Percentiles rank a stretch among this genome's conserved stretches.
Evolutionary conservation across 2,329 filamentous ascomycete genomes (phyloP).

Genomic region (Sordariomycetes sp.): DNA sequence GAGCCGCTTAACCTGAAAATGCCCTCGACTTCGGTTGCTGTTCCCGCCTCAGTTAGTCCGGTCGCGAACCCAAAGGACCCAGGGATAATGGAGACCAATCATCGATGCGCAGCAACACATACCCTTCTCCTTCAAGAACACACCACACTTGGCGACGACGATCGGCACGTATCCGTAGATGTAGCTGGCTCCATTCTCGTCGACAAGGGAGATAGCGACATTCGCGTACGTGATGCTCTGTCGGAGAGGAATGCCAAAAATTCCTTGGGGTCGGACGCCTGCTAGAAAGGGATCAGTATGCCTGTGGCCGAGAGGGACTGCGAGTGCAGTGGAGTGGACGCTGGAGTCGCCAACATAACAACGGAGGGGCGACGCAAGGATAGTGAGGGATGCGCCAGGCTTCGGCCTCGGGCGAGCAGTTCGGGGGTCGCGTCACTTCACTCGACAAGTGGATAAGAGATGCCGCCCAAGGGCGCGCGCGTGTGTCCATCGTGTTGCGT

Average conservation of each 20-base stretch:
- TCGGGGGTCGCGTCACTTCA: slow-evolving; percentile 8
- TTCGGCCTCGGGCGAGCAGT: not conserved
- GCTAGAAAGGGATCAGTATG: slow-evolving; percentile 4
- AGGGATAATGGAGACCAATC: not conserved
- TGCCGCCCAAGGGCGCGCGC: not conserved
- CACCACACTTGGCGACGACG: slow-evolving; percentile 94
- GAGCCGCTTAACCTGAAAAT: slow-evolving; percentile 95
- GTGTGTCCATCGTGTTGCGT: slow-evolving; percentile 7
- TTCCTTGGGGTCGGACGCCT: slow-evolving; percentile 50
- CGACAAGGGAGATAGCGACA: slow-evolving; percentile 90
- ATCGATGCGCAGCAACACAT: slow-evolving; percentile 16
- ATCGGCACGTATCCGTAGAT: slow-evolving; percentile 98
- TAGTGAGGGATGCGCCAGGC: not conserved
- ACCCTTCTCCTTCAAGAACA: slow-evolving; percentile 98
- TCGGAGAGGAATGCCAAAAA: slow-evolving; percentile 87
- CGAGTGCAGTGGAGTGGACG: not conserved
- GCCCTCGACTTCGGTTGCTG: slow-evolving; percentile 87
- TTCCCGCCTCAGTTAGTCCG: not conserved
- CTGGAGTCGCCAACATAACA: not conserved
- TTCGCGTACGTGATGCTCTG: slow-evolving; percentile 96
- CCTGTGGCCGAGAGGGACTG: not conserved
- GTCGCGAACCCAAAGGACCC: not conserved
- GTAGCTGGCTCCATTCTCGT: slow-evolving; percentile 86
- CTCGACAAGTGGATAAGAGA: slow-evolving; percentile 2
- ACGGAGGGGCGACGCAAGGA: not conserved